Percentiles rank a stretch among this genome's conserved stretches.
phyloP scores from a whole-genome alignment of 1,139 yeast species.

The Meyerozyma smithsonii region DNA sequence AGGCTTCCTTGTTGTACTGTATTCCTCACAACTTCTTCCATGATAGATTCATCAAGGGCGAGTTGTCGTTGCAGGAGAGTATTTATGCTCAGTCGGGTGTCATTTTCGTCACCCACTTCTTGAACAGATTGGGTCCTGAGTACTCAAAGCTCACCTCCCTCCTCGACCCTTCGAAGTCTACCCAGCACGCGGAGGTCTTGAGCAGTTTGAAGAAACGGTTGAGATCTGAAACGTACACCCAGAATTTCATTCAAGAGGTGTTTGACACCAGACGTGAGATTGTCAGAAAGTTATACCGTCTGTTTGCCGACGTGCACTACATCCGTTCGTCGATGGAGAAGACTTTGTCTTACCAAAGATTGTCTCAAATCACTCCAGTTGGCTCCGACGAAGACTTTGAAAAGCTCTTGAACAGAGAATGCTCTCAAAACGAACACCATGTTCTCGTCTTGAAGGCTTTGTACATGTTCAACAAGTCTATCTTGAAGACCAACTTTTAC shows the following conservation, averaged over 20 bases:
- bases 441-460: conserved; percentile 78
- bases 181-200: conserved; percentile 70
- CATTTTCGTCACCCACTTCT: conserved; percentile 88
- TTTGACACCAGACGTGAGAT: conserved; percentile 68
- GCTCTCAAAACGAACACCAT: conserved; percentile 79
- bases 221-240: conserved; percentile 91
- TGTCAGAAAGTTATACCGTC: conserved; percentile 80
- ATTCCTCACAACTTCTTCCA: conserved; percentile 86
- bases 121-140: conserved; percentile 91
- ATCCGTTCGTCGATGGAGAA: conserved; percentile 69
- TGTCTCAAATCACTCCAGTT: conserved; percentile 71
- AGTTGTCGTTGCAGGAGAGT: conserved; percentile 87
- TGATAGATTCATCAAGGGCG: conserved; percentile 66
- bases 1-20: conserved; percentile 87
- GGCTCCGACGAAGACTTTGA: conserved; percentile 73
- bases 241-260: conserved; percentile 74
- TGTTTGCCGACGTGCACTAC: conserved; percentile 89
- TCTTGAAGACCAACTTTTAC: conserved; percentile 91
- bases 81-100: conserved; percentile 93
- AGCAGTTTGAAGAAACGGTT: conserved; percentile 81
- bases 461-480: conserved; percentile 76
- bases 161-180: conserved; percentile 56
- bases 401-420: conserved; percentile 59
- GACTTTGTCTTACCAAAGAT: conserved; percentile 85
- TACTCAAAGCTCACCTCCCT: conserved; percentile 65